Conservation (phyloP, 495 filamentous ascomycete genomes). For the Chaetomium fimeti region DNA sequence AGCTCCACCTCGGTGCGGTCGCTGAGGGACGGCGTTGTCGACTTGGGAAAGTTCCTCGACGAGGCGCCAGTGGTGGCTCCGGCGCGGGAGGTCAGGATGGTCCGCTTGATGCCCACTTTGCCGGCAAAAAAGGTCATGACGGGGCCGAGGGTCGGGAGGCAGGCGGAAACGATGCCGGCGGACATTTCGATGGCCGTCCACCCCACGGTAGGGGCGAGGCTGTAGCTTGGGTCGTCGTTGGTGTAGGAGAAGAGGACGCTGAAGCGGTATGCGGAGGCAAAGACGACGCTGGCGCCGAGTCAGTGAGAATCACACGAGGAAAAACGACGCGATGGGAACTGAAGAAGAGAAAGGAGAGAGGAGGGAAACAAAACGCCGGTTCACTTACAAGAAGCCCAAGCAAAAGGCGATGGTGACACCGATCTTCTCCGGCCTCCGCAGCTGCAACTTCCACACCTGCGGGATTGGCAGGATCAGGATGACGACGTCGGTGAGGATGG, state of each 20-base stretch:
- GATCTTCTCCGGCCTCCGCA: conserved; percentile 15
- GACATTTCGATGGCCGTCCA: conserved; percentile 51
- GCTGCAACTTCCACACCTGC: conserved; percentile 20
- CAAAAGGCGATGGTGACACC: conserved; percentile 18
- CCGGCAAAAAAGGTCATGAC: conserved; percentile 16
- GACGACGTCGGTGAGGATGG: conserved; percentile 18
- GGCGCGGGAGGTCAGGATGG: conserved; percentile 5
- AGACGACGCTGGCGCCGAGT: conserved; percentile 15
- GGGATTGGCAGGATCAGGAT: conserved; percentile 19
- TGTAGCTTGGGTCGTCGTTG: conserved; percentile 37
- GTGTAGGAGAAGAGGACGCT: conserved; percentile 41
- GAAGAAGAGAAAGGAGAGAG: background rate
- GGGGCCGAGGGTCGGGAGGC: conserved; percentile 46
- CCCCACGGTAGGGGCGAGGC: conserved; percentile 41
- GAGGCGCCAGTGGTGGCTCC: background rate
- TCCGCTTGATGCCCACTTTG: conserved; percentile 15
- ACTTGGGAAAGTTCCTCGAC: background rate
- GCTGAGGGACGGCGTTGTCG: background rate
- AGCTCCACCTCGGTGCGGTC: conserved; percentile 13
- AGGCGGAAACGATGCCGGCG: conserved; percentile 48
- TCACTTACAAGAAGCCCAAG: conserved; percentile 19
- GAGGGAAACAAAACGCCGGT: background rate
- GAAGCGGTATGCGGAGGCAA: conserved; percentile 21
- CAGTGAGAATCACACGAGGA: background rate
- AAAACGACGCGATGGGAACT: too few relatives aligned